Evolutionary conservation across 306 rosid genomes (phyloP), one percentile per base, ranked within the genome.

Genomic region (Gastrolobium villosum): DNA sequence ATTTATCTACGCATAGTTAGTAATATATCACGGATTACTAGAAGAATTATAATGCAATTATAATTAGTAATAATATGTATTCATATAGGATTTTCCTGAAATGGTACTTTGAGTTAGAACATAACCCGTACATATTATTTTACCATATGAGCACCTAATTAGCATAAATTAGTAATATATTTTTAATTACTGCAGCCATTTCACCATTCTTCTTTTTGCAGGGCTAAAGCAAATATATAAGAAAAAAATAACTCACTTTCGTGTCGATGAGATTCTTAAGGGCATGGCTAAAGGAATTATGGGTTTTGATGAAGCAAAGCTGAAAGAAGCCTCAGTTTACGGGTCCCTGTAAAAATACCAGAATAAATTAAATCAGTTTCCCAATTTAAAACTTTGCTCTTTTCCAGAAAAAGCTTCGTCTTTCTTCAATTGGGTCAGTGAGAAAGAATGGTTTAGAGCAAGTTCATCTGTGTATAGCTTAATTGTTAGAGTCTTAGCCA

Each of bases 381-480:
- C n/a, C n/a, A n/a, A n/a, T n/a, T n/a, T n/a, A n/a, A n/a, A n/a
- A n/a, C n/a, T n/a, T n/a, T n/a, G n/a, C n/a, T n/a, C n/a, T n/a
- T n/a, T n/a, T 79, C 97, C 91, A 11, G 9, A 57, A 43, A 93
- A 86, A 69, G 98, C 93, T 78, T 84, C 56, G 2, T 65, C 41
- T 35, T 93, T 93, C 76, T 91, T 89, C 85, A 86, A 74, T 6
- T 93, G 97, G 98, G 89, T 77, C 20, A 72, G 78, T 39, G 87
- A 89, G 74, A 87, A 83, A 68, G 66, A 76, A 5, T 86, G 88
- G 72, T 91, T 88, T 66, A 77, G 52, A 8, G 86, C 89, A 3
- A 89, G 97, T 81, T 86, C 95, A 53, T 84, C 86, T 1, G 10
- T 88, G 64, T 93, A 79, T 65, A 86, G 90, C 85, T 73, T 91